These are phyloP conservation scores for Porphyridium purpureum DNA, from an alignment of 23 red algal genomes.

Conservation along the genomic window DNA sequence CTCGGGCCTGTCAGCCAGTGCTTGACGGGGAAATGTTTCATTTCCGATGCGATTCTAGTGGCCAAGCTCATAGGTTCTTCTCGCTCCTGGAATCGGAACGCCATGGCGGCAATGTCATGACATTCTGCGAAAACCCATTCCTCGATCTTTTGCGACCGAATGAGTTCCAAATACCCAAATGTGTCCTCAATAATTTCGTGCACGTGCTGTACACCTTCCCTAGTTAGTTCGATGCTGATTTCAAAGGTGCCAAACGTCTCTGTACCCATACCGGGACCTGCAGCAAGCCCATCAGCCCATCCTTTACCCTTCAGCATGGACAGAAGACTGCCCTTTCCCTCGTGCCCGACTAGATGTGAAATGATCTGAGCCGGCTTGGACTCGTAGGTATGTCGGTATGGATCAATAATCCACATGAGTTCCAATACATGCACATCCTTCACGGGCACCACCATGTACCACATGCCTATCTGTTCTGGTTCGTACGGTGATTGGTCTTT, in stretches of 20 bases:
- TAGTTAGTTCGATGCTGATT: conserved; percentile 46
- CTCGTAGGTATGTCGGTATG: conserved; percentile 16
- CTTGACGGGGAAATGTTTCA: conserved; percentile 18
- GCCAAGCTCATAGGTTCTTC: conserved; percentile 31
- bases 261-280: conserved; percentile 8
- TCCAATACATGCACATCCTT: conserved; percentile 55
- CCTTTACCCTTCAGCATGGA: conserved; percentile 44
- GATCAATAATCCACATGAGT: conserved; percentile 37
- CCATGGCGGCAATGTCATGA: conserved; percentile 31
- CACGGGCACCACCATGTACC: conserved; percentile 22
- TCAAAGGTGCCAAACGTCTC: conserved; percentile 28
- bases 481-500: conserved; percentile 8
- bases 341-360: conserved; percentile 54
- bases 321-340: conserved; percentile 50
- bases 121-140: conserved; percentile 36
- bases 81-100: conserved; percentile 57
- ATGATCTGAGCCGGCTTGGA: conserved; percentile 45
- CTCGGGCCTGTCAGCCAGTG: conserved; percentile 39
- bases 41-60: conserved; percentile 7
- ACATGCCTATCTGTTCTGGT: conserved; percentile 20
- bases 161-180: conserved; percentile 45
- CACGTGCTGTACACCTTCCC: conserved; percentile 35
- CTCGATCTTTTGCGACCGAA: conserved; percentile 24
- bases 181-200: conserved; percentile 35
- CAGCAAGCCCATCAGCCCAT: conserved; percentile 43